Evolutionary conservation across 208 protist species (phyloP).

Genomic region (Crithidia sp.): DNA sequence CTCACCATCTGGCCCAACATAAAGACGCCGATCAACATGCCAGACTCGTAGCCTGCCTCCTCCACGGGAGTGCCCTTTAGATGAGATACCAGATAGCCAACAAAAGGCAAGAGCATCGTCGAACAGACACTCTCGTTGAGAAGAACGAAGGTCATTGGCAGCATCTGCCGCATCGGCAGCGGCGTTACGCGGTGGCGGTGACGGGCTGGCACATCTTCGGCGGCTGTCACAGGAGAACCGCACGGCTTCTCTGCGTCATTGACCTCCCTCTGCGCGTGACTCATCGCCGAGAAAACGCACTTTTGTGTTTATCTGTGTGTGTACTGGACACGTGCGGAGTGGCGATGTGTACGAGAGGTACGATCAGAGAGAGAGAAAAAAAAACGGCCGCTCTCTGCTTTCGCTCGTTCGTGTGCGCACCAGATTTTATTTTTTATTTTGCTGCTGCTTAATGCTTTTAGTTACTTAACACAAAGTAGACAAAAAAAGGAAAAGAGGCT

Average conservation of each 20-base stretch:
- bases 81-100: constrained; percentile 63
- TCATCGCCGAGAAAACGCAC: background rate
- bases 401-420: no score
- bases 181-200: constrained; percentile 33
- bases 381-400: no score
- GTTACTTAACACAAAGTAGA: no score
- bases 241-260: background rate
- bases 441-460: no score
- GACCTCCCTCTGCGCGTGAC: background rate
- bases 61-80: constrained; percentile 37
- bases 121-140: constrained; percentile 66
- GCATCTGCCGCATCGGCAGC: constrained; percentile 62
- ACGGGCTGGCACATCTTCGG: background rate
- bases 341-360: no score
- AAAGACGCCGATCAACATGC: constrained; percentile 58
- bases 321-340: no score
- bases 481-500: no score
- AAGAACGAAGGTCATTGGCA: constrained; percentile 61
- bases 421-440: no score
- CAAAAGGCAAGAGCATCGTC: constrained; percentile 71
- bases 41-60: constrained; percentile 62
- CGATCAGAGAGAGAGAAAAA: no score
- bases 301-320: no score
- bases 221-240: background rate
- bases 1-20: constrained; percentile 70